phyloP scores from a whole-genome alignment of 1,284 basidiomycete species.

The Marasmius oreades region DNA sequence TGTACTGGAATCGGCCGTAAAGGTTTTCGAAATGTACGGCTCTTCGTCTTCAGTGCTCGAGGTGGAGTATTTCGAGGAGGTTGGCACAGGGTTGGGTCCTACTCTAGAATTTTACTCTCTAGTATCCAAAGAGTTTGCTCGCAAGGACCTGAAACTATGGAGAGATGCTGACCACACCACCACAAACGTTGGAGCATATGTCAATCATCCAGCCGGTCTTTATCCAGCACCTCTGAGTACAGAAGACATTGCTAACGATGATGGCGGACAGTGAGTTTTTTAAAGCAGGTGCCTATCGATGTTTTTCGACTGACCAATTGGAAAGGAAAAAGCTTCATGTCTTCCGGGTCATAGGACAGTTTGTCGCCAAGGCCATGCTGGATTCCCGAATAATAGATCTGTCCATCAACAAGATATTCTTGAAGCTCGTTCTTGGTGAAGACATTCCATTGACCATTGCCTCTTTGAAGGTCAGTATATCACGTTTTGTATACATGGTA shows the following conservation, averaged over 20 bases:
- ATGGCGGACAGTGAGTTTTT: constrained; percentile 66
- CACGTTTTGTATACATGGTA: constrained; percentile 1
- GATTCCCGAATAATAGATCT: constrained; percentile 98
- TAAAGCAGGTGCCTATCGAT: neutral
- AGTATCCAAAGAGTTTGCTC: constrained; percentile 90
- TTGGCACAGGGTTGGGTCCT: constrained; percentile 95
- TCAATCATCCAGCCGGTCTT: constrained; percentile 80
- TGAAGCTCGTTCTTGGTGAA: constrained; percentile 85
- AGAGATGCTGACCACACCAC: constrained; percentile 70
- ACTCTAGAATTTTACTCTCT: constrained; percentile 98
- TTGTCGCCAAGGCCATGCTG: constrained; percentile 96
- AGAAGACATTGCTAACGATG: constrained; percentile 64
- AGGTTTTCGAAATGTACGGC: constrained; percentile 97
- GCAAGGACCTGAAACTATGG: constrained; percentile 88
- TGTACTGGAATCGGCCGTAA: constrained; percentile 94
- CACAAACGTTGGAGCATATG: constrained; percentile 56
- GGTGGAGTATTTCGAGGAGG: constrained; percentile 99
- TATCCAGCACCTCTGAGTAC: constrained; percentile 83
- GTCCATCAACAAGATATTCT: constrained; percentile 89
- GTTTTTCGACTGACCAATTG: constrained; percentile 10
- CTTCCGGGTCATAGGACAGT: constrained; percentile 90
- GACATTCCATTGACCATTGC: constrained; percentile 80
- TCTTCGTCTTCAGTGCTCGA: constrained; percentile 91
- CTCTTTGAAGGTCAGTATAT: constrained; percentile 63
- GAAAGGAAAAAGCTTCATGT: constrained; percentile 75